These are phyloP conservation scores for Epichloe hybrida DNA, from an alignment of 2,329 filamentous ascomycete species.

Conservation along the genomic window DNA sequence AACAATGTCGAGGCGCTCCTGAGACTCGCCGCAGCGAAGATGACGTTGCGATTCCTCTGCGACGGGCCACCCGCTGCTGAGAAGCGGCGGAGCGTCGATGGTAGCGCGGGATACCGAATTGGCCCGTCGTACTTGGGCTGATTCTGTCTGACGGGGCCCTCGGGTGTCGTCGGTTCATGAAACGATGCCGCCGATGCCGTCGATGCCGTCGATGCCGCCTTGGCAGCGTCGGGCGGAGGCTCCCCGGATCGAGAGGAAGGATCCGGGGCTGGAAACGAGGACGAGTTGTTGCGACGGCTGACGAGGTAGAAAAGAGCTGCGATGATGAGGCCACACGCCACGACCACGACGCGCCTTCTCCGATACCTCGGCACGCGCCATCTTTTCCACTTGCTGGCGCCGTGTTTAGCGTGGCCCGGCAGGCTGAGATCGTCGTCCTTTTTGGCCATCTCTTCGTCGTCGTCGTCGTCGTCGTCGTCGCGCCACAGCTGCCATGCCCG, in stretches of 20 bases:
- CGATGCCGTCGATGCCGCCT: background rate
- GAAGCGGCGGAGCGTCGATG: constrained; percentile 47
- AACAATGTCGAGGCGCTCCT: constrained; percentile 60
- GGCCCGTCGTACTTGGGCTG: constrained; percentile 47
- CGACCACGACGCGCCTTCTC: constrained; percentile 36
- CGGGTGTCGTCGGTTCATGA: background rate
- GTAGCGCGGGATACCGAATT: constrained; percentile 54
- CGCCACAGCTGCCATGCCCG: constrained; percentile 25
- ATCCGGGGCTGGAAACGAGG: constrained; percentile 10
- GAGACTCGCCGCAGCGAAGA: constrained; percentile 67
- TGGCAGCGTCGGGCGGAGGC: background rate
- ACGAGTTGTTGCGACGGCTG: constrained; percentile 9
- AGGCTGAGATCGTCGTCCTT: constrained; percentile 42
- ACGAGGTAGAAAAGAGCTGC: constrained; percentile 39
- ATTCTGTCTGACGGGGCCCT: background rate
- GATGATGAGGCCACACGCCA: constrained; percentile 31
- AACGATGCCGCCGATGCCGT: background rate
- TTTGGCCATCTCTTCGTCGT: constrained; percentile 43
- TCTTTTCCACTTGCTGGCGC: constrained; percentile 24
- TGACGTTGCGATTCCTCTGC: constrained; percentile 50
- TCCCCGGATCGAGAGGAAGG: too few relatives aligned
- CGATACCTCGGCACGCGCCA: constrained; percentile 35
- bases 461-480: constrained; percentile 7
- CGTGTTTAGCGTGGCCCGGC: constrained; percentile 10
- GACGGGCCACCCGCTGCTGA: constrained; percentile 37